Base-by-base conservation (phyloP, 202 grass and related monocot species). In the Saccharum hybrid region DNA sequence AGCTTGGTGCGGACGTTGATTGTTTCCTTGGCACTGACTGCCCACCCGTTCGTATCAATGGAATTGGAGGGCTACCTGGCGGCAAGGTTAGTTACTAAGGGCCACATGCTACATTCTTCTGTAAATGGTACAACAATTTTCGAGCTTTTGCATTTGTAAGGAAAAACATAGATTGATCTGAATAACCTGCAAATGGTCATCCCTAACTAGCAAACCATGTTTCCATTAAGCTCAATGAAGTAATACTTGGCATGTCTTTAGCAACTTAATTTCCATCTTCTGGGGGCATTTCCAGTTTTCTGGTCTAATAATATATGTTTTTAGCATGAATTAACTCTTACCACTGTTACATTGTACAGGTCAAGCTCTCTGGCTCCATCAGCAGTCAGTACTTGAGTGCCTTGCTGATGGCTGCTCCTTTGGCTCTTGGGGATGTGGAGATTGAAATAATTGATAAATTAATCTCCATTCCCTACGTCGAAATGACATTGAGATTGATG, bases 391-490 rank as follows among this genome's bases (percentile, higher is more conserved):
- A 99, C 75, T 85, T 99, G 73, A 96, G 92, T 77, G 86, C 97
- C 69, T 91, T 99, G 84, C 87, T 99, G 79, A 96, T 99, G 97
- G 93, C 97, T 82, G 91, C 93, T 79, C 97, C 97, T 80, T 90
- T 96, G 76, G 97, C 97, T 63, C 91, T 94, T 63, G 97, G 91
- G 69, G 91, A 96, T 63, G 94, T 96, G 12, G 93, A 96, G 89
- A 99, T 99, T 56, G 93, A 99, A 85, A 99, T 96, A 64, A 96
- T 96, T 40, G 97, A 99, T 89, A 99, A 99, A 86, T 78, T 99
- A 72, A 99, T 99, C 63, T 99, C 97, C 33, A 69, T 99, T 85
- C 97, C 97, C 56, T 99, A 99, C 4, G 97, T 99, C 7, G 97
- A 96, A 85, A 99, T 99, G 97, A 99, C 97, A 81, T 72, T 99